Percentiles rank a stretch among this genome's conserved stretches.
Evolutionary conservation across 1,139 yeast species (phyloP).

Genomic region (Zygoascus hellenicus): DNA sequence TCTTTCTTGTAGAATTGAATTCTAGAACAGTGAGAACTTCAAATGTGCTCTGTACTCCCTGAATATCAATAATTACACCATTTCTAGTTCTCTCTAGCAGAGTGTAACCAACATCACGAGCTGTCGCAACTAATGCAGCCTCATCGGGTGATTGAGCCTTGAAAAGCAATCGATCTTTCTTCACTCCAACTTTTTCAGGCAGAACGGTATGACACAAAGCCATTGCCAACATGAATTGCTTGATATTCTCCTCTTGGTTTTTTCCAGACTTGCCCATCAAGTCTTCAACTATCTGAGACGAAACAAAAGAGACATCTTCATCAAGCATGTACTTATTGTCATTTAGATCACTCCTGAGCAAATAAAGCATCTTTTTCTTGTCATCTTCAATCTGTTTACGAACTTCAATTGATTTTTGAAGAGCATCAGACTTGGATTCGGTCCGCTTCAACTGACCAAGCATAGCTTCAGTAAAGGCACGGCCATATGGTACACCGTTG

Average conservation of each 20-base stretch:
- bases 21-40: slow-evolving; percentile 69
- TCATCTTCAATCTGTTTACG: slow-evolving; percentile 51
- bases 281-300: slow-evolving; percentile 54
- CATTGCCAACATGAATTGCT: slow-evolving; percentile 65
- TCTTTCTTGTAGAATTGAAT: slow-evolving; percentile 86
- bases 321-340: slow-evolving; percentile 55
- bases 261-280: slow-evolving; percentile 44
- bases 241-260: slow-evolving; percentile 53
- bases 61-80: slow-evolving; percentile 62
- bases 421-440: slow-evolving; percentile 70
- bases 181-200: slow-evolving; percentile 49
- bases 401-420: slow-evolving; percentile 34
- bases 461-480: slow-evolving; percentile 92
- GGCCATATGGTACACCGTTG: slow-evolving; percentile 79
- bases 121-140: slow-evolving; percentile 88
- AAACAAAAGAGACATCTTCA: slow-evolving; percentile 69
- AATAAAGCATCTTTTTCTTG: slow-evolving; percentile 54
- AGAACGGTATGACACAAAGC: slow-evolving; percentile 91
- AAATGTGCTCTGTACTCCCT: slow-evolving; percentile 64
- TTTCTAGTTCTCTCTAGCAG: slow-evolving; percentile 68
- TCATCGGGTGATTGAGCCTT: slow-evolving; percentile 99
- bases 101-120: slow-evolving; percentile 84
- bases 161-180: slow-evolving; percentile 51
- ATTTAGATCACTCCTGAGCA: slow-evolving; percentile 40
- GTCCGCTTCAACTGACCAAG: slow-evolving; percentile 85